Evolutionary conservation across 768 basidiomycete genomes (phyloP), one percentile per base, ranked within the genome.

Genomic region (Termitomyces sp.): DNA sequence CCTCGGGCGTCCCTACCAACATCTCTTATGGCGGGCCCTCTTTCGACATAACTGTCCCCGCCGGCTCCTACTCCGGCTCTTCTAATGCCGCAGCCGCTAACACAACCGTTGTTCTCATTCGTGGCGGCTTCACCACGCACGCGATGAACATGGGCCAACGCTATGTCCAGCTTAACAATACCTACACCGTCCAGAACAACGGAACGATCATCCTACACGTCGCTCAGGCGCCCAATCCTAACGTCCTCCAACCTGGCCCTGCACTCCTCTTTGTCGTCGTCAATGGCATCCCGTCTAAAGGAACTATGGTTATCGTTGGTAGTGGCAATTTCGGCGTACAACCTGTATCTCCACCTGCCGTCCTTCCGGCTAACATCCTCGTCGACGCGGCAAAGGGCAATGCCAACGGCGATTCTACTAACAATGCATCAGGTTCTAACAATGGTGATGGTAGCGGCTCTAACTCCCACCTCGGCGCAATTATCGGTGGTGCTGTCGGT

Each of bases 91-190:
- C 89, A 2, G 86, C 89, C 0, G 82, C 79, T 47, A 87, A 85
- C 63, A 81, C 88, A 10, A 85, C 82, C 4, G 86, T 96, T 11
- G 85, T 84, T 34, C 70, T 98, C 57, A 74, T 88, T 26, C 89
- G 96, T n/a, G 79, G 83, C 4, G 95, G 95, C 0, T 90, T 87
- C 74, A 85, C 89, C 3, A 90, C 89, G 0, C 89, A 91, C 62
- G 88, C 81, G 35, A 89, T 90, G 88, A 91, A 89, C 73, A 91
- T 90, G 87, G 88, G 88, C 0, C 90, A 93, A 69, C 80, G 93
- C 3, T 78, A 77, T 53, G 63, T 95, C 55, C 84, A 95, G 71
- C 81, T 97, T 52, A 87, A 94, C 68, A 88, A 81, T 64, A 89
- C 93, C 0, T 96, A 86, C 73, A 88, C 84, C 0, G 88, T 93